Percentiles rank a stretch among this genome's conserved stretches.
These are phyloP conservation scores for Scedosporium boydii DNA, from an alignment of 2,329 filamentous ascomycete species.

Conservation along the genomic window DNA sequence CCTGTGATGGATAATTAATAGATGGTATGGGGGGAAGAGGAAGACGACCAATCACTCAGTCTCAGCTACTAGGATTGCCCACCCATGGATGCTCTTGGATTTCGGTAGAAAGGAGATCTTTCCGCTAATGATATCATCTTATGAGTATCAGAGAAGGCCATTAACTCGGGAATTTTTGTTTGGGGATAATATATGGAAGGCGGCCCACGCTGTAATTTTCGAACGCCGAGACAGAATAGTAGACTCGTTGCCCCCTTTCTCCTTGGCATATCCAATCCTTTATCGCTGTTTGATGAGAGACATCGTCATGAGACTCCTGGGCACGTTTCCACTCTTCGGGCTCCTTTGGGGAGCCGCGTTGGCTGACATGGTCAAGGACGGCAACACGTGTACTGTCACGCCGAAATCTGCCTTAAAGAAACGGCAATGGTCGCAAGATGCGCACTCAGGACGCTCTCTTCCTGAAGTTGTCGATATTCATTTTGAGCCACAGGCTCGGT, in stretches of 20 bases:
- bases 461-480: not conserved
- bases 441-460: not conserved
- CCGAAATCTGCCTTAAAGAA: not conserved
- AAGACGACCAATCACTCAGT: no score
- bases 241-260: not conserved
- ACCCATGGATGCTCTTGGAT: no score
- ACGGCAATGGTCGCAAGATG: not conserved
- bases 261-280: not conserved
- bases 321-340: not conserved
- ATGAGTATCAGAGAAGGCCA: no score
- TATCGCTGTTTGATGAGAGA: not conserved
- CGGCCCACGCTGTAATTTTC: not conserved
- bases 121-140: no score
- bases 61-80: no score
- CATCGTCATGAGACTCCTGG: not conserved
- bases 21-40: no score
- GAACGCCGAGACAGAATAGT: not conserved
- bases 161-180: not conserved
- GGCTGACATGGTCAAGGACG: constrained; percentile 2
- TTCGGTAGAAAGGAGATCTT: no score
- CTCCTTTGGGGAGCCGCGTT: not conserved
- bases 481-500: not conserved
- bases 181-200: not conserved
- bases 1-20: no score
- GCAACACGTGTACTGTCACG: constrained; percentile 3